phyloP scores from a whole-genome alignment of 331 rosid genomes.

The Cydonia oblonga region DNA sequence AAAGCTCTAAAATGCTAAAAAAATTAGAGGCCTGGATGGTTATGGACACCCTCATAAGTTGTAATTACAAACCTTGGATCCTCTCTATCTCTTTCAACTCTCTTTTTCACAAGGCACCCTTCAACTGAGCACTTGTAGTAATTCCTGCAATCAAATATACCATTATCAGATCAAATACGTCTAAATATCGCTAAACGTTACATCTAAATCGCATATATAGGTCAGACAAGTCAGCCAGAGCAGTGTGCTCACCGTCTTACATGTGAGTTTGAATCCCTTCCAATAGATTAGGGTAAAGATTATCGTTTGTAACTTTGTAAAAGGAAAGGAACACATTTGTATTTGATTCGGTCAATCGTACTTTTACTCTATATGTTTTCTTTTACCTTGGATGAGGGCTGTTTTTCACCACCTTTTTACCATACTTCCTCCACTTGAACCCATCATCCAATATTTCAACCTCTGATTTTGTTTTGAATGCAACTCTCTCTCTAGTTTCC shows the following conservation, averaged over 20 bases:
- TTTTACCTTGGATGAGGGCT: conserved; percentile 72
- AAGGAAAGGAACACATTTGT: neutral
- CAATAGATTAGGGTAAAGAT: no score
- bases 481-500: conserved; percentile 38
- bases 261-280: neutral
- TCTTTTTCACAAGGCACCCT: conserved; percentile 81
- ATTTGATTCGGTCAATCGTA: neutral
- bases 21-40: conserved; percentile 33
- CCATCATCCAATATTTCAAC: conserved; percentile 69
- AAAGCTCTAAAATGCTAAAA: neutral
- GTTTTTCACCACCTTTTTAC: conserved; percentile 84
- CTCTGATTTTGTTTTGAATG: conserved; percentile 63
- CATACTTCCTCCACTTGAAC: conserved; percentile 82
- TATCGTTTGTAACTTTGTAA: neutral
- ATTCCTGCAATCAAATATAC: conserved; percentile 42
- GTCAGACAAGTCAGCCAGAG: neutral
- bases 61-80: conserved; percentile 72
- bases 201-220: neutral
- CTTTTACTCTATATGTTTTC: neutral
- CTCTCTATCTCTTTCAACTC: conserved; percentile 76
- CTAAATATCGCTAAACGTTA: neutral
- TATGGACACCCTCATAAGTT: conserved; percentile 84
- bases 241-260: rapidly evolving
- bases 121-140: conserved; percentile 77
- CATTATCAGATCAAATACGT: neutral